Evolutionary conservation across 768 basidiomycete species (phyloP), one percentile per base, ranked within the genome.

Genomic region (Rhizopogon sp.): DNA sequence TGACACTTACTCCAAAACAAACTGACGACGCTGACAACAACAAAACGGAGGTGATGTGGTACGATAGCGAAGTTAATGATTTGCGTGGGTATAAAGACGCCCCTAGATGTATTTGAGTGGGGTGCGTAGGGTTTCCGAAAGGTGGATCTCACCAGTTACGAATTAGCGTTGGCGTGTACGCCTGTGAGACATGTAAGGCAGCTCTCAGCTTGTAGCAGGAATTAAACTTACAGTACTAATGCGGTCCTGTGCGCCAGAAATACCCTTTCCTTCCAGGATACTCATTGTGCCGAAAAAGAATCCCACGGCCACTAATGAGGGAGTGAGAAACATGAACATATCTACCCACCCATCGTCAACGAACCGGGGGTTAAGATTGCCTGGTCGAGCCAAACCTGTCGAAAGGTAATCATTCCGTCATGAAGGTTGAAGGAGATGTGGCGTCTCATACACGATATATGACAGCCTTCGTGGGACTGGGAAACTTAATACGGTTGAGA

Each of bases 311-410:
- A 69, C 78, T 76, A 37, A 52, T 13, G 20, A 20, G 58, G 52
- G 43, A 43, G 57, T 52, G 57, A 58, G 50, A 35, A 6, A 52
- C 11, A 46, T 17, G 28, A 14, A 31, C 47, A 39, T 4, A 56
- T 52, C 14, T 28, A 37, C 3, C 28, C 47, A 10, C 14, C 46
- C 17, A 31, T 45, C 3, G 28, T 17, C 2, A 10, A 61, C 74
- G 57, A 59, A 81, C 85, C 74, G 9, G 93, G 93, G 1, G 90
- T 87, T 45, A 91, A 73, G 11, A 90, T 62, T 5, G 81, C 79
- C 71, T 96, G 93, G 67, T 95, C 93, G 28, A 94, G 76, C 70
- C 80, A 89, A 6, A 91, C 88, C 88, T 87, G 64, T 47, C 42
- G 59, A 40, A n/a, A 50, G 37, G 50, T 49, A 28, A 35, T 50